Conservation (phyloP, 1,139 yeast species). For the Protomyces gravidus region DNA sequence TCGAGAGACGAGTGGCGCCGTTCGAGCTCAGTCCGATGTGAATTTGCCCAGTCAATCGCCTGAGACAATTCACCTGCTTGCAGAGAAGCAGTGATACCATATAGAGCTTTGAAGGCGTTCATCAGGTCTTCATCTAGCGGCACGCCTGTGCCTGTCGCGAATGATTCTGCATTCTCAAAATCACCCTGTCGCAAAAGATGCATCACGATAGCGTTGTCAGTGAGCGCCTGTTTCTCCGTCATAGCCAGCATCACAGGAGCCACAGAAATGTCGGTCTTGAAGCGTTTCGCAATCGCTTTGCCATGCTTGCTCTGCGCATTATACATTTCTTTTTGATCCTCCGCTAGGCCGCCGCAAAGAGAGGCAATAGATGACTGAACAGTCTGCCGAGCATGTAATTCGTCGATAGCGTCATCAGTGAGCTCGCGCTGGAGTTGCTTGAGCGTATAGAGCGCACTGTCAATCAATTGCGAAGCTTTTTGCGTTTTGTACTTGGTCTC, state of each 20-base stretch:
- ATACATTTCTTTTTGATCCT: constrained; percentile 40
- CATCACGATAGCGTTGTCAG: constrained; percentile 43
- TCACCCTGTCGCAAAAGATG: constrained; percentile 48
- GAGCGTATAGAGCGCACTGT: constrained; percentile 1
- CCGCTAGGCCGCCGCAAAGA: constrained; percentile 25
- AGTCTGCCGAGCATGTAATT: not conserved
- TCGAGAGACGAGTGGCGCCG: constrained; percentile 48
- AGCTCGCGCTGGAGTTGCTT: not conserved
- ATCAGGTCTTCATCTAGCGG: constrained; percentile 39
- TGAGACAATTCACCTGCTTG: constrained; percentile 40
- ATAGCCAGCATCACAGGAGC: constrained; percentile 32
- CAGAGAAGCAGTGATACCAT: constrained; percentile 41
- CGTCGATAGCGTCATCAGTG: not conserved
- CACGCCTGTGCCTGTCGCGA: constrained; percentile 42
- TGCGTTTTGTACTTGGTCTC: constrained; percentile 2
- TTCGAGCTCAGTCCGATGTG: constrained; percentile 36
- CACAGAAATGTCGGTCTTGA: constrained; percentile 37
- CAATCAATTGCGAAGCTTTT: constrained; percentile 3
- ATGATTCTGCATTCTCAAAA: constrained; percentile 42
- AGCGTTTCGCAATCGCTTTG: constrained; percentile 39
- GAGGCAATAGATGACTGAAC: not conserved
- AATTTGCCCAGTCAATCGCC: constrained; percentile 47
- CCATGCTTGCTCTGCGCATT: constrained; percentile 40
- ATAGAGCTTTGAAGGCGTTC: constrained; percentile 42
- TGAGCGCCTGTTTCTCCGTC: constrained; percentile 10